Evolutionary conservation across 768 basidiomycete genomes (phyloP), one percentile per base, ranked within the genome.

Genomic region (Piloderma croceum): DNA sequence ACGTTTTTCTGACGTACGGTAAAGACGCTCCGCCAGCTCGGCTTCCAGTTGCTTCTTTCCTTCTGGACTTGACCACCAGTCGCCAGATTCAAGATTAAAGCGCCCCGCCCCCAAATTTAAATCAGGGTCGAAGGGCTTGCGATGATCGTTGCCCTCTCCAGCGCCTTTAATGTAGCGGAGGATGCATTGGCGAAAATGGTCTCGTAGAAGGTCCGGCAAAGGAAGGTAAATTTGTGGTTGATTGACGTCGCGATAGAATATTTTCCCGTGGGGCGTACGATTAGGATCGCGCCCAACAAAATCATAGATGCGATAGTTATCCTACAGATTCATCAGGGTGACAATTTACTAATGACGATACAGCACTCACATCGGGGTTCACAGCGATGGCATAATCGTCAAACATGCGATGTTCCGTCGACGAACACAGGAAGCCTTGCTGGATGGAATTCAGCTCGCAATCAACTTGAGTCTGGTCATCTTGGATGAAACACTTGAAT

Each of bases 181-280:
- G 49, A 50, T 32, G 37, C 51, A 53, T 33, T 48, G 49, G 23
- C 51, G 49, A 34, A 50, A 51, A 44, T 53, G 49, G 36, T 53
- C 51, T 18, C 44, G 49, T 32, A 53, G 40, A 27, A 50, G 42
- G 42, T 53, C 47, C 33, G 46, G 34, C 41, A 42, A 53, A 39
- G 51, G 51, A 53, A 50, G 51, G n/a, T n/a, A n/a, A n/a, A n/a
- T n/a, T n/a, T n/a, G n/a, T n/a, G n/a, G n/a, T 25, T 50, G 50
- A 46, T 37, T 35, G 18, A 11, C 23, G 23, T 42, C 42, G 47
- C 29, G 22, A 37, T 45, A 45, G 35, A 48, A 48, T 5, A 41
- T 41, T 19, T 45, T 48, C 37, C 47, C 47, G 31, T 45, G 43
- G 15, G 43, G 44, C 13, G 47, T 34, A 38, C 39, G 43, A 39